These are phyloP conservation scores for Agaricus subrufescens DNA, from an alignment of 768 basidiomycete species.

Conservation along the genomic window DNA sequence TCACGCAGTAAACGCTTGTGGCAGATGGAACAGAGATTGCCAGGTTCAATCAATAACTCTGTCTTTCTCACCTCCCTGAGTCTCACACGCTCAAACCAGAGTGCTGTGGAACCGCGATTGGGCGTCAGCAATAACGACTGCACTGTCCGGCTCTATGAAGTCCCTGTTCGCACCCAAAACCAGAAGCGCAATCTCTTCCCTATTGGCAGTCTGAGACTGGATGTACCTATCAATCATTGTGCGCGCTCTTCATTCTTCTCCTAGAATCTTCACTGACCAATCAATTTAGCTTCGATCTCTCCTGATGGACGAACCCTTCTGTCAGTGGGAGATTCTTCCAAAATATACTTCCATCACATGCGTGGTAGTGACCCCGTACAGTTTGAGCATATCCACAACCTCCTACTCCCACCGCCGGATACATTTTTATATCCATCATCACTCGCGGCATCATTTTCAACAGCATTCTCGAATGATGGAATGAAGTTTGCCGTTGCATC, in stretches of 20 bases:
- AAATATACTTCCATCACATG: slow-evolving; percentile 14
- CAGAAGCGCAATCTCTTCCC: slow-evolving; percentile 3
- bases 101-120: slow-evolving; percentile 12
- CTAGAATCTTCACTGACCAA: background rate
- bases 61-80: slow-evolving; percentile 14
- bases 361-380: slow-evolving; percentile 11
- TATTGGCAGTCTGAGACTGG: slow-evolving; percentile 12
- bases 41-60: slow-evolving; percentile 18
- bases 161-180: slow-evolving; percentile 11
- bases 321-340: slow-evolving; percentile 14
- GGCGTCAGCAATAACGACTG: slow-evolving; percentile 16
- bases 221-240: slow-evolving; percentile 14
- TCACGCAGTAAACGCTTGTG: slow-evolving; percentile 10
- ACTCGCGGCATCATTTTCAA: slow-evolving; percentile 15
- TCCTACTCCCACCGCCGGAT: slow-evolving; percentile 11
- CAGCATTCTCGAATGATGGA: slow-evolving; percentile 13
- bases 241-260: background rate
- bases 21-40: slow-evolving; percentile 13
- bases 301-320: slow-evolving; percentile 13
- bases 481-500: slow-evolving; percentile 15
- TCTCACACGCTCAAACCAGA: slow-evolving; percentile 9
- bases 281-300: slow-evolving; percentile 12
- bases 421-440: slow-evolving; percentile 14
- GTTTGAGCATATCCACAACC: slow-evolving; percentile 11
- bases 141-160: slow-evolving; percentile 15